Percentiles rank a stretch among this genome's conserved stretches.
Conservation (phyloP, 495 filamentous ascomycete species). For the Podospora pseudopauciseta region DNA sequence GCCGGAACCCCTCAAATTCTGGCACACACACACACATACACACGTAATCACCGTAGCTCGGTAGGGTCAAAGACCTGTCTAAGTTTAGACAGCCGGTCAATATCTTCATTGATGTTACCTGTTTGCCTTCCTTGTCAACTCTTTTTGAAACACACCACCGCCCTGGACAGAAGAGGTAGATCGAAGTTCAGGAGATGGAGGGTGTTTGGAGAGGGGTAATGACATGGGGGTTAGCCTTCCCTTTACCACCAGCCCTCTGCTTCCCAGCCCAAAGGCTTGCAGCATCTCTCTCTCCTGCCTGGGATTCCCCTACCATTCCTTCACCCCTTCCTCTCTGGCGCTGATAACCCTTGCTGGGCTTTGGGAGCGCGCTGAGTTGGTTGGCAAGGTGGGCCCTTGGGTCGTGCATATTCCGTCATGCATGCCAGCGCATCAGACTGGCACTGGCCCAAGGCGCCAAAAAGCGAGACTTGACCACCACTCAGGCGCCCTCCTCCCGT, state of each 20-base stretch:
- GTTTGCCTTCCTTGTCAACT: neutral
- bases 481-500: constrained; percentile 30
- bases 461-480: constrained; percentile 38
- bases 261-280: neutral
- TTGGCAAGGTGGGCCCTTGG: constrained; percentile 44
- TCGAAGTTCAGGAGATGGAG: neutral
- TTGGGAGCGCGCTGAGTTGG: constrained; percentile 35
- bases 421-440: constrained; percentile 56
- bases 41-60: neutral
- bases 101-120: neutral
- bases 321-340: constrained; percentile 16
- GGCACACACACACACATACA: neutral
- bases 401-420: constrained; percentile 56
- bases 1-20: constrained; percentile 4
- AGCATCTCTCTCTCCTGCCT: constrained; percentile 9
- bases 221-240: neutral
- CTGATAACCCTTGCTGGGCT: constrained; percentile 23
- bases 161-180: neutral
- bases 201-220: neutral
- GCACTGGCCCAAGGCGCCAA: constrained; percentile 45
- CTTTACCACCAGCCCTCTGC: neutral
- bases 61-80: neutral
- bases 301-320: neutral
- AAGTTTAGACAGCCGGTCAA: neutral
- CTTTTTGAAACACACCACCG: neutral